Evolutionary conservation across 805 yeast genomes (phyloP).

Genomic region (Zygoascus tannicola): DNA sequence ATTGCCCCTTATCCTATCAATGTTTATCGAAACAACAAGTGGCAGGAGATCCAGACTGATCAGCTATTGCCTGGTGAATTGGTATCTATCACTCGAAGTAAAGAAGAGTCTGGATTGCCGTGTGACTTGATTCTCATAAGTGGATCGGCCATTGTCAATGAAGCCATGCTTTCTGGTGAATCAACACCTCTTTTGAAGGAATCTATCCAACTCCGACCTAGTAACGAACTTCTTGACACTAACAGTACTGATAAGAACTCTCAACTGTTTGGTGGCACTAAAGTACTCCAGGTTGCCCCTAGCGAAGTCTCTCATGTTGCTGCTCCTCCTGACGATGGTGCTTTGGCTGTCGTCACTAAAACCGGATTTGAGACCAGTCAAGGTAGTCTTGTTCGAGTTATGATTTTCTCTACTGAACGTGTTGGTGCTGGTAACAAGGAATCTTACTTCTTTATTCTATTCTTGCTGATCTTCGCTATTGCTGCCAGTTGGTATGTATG

Average conservation of each 20-base stretch:
- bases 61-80: slow-evolving; percentile 82
- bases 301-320: slow-evolving; percentile 56
- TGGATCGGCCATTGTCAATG: slow-evolving; percentile 93
- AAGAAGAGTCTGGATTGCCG: slow-evolving; percentile 86
- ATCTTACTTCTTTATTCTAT: slow-evolving; percentile 84
- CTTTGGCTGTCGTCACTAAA: slow-evolving; percentile 78
- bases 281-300: slow-evolving; percentile 80
- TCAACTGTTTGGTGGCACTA: slow-evolving; percentile 89
- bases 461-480: slow-evolving; percentile 81
- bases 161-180: slow-evolving; percentile 98
- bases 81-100: slow-evolving; percentile 78
- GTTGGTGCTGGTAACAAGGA: slow-evolving; percentile 94
- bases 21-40: slow-evolving; percentile 58
- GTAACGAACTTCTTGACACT: slow-evolving; percentile 53
- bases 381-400: slow-evolving; percentile 93
- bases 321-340: slow-evolving; percentile 83
- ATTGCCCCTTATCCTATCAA: slow-evolving; percentile 79
- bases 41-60: slow-evolving; percentile 63
- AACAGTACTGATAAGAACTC: slow-evolving; percentile 87
- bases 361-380: slow-evolving; percentile 99
- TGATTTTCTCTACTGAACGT: slow-evolving; percentile 95
- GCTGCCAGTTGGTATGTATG: slow-evolving; percentile 97
- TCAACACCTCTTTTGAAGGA: slow-evolving; percentile 95
- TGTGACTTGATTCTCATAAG: slow-evolving; percentile 81
- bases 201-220: slow-evolving; percentile 75